Conservation (phyloP, 257 asterid species). For the Orobanche coerulescens region DNA sequence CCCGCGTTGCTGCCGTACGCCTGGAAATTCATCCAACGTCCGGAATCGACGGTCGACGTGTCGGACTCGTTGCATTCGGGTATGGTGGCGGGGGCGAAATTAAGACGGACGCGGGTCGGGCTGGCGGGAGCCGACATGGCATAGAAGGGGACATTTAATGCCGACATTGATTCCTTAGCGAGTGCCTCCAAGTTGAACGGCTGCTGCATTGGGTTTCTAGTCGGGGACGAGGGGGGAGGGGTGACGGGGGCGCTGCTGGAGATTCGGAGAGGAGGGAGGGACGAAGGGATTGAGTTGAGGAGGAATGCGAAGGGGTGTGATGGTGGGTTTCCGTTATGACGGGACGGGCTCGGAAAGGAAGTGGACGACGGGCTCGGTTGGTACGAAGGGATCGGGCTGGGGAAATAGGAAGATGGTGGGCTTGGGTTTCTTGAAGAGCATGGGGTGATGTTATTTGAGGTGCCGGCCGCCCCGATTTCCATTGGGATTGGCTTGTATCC, state of each 20-base stretch:
- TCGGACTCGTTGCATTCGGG: conserved; percentile 97
- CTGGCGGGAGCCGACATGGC: conserved; percentile 98
- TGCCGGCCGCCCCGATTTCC: conserved; percentile 81
- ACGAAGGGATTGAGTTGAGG: conserved; percentile 50
- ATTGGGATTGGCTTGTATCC: conserved; percentile 79
- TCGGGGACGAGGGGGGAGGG: conserved; percentile 92
- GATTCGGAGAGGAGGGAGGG: conserved; percentile 82
- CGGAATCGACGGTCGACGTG: conserved; percentile 72
- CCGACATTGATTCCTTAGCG: conserved; percentile 82
- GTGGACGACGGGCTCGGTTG: conserved; percentile 93
- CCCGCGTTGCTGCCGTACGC: conserved; percentile 32
- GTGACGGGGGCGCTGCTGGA: conserved; percentile 97
- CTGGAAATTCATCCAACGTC: conserved; percentile 92
- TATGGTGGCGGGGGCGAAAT: conserved; percentile 70
- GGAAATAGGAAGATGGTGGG: conserved; percentile 91
- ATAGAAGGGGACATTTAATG: conserved; percentile 66
- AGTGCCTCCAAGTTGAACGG: conserved; percentile 58
- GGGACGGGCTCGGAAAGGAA: conserved; percentile 83
- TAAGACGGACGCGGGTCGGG: conserved; percentile 59
- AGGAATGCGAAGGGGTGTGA: conserved; percentile 73
- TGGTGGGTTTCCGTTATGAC: conserved; percentile 34
- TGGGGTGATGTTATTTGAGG: conserved; percentile 80
- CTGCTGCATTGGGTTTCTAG: conserved; percentile 40
- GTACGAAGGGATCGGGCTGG: conserved; percentile 89
- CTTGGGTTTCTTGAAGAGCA: conserved; percentile 90